phyloP scores from a whole-genome alignment of 768 basidiomycete species.

The Dentipellis sp. region DNA sequence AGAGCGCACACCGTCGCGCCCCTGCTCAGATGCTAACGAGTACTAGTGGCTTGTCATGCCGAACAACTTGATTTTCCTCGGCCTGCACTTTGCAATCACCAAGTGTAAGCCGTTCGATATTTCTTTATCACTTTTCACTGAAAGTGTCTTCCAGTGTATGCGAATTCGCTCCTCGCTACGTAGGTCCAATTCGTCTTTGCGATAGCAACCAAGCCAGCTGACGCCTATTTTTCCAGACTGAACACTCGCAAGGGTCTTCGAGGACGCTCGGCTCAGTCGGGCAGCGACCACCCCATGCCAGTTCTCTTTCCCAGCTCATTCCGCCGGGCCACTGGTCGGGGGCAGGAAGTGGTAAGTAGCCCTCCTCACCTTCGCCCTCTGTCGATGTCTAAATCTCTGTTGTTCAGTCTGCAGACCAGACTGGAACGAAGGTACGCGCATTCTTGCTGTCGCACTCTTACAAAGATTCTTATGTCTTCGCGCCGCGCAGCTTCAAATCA shows the following conservation, averaged over 20 bases:
- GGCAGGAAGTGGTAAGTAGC: no score
- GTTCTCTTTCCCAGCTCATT: slow-evolving; percentile 8
- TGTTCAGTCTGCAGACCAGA: no score
- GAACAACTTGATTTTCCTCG: slow-evolving; percentile 13
- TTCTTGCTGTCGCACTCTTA: no score
- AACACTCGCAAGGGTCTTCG: slow-evolving; percentile 10
- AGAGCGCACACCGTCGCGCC: no score
- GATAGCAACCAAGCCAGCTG: not conserved
- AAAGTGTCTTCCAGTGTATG: slow-evolving; percentile 7
- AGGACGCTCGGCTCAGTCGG: slow-evolving; percentile 2
- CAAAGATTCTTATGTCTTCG: not conserved
- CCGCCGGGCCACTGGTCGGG: not conserved
- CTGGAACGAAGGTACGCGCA: no score
- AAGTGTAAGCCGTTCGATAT: slow-evolving; percentile 6
- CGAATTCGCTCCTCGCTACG: slow-evolving; percentile 15
- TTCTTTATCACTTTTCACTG: no score
- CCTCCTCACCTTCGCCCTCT: no score
- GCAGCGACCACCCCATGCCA: slow-evolving; percentile 3
- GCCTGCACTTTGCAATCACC: slow-evolving; percentile 12
- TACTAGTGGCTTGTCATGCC: slow-evolving; percentile 10
- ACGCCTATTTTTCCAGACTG: slow-evolving; percentile 1
- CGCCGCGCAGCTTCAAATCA: slow-evolving; percentile 8
- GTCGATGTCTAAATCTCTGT: no score
- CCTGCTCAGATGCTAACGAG: no score
- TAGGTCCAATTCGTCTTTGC: slow-evolving; percentile 1